Evolutionary conservation across 805 yeast genomes (phyloP).

Genomic region (Starmerella sirachaensis): DNA sequence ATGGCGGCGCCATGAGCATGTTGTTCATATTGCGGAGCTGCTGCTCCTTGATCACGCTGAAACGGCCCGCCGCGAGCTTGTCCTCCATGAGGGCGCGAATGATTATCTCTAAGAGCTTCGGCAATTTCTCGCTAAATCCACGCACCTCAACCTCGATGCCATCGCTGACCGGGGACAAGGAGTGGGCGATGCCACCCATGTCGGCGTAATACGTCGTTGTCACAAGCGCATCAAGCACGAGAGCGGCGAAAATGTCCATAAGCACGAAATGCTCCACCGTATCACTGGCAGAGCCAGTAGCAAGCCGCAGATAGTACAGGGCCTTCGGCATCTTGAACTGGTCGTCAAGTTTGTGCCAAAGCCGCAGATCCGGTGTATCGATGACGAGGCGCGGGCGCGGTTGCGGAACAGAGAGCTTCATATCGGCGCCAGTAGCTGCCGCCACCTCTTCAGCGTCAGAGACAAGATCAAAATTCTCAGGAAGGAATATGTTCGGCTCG

Average conservation of each 20-base stretch:
- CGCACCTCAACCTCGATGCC: constrained; percentile 56
- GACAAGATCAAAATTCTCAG: constrained; percentile 59
- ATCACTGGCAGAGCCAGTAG: constrained; percentile 34
- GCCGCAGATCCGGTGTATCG: constrained; percentile 27
- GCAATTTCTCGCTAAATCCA: constrained; percentile 78
- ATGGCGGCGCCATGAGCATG: constrained; percentile 63
- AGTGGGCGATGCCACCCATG: constrained; percentile 59
- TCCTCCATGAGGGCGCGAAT: constrained; percentile 43
- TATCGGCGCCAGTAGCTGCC: constrained; percentile 32
- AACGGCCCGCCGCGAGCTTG: constrained; percentile 44
- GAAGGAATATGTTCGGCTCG: constrained; percentile 63
- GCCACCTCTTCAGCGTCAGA: constrained; percentile 26
- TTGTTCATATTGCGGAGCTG: constrained; percentile 51
- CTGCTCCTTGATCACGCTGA: constrained; percentile 55
- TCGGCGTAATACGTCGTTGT: constrained; percentile 75
- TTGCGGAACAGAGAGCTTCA: too few relatives aligned
- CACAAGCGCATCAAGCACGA: constrained; percentile 62
- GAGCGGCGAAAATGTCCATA: constrained; percentile 52
- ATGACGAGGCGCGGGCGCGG: constrained; percentile 53
- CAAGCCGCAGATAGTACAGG: constrained; percentile 49
- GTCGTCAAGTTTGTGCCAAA: constrained; percentile 87
- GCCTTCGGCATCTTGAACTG: constrained; percentile 83
- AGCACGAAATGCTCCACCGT: constrained; percentile 35
- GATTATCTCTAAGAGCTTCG: constrained; percentile 48
- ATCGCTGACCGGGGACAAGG: constrained; percentile 48